phyloP scores from a whole-genome alignment of 306 rosid genomes.

The Glycine latifolia region DNA sequence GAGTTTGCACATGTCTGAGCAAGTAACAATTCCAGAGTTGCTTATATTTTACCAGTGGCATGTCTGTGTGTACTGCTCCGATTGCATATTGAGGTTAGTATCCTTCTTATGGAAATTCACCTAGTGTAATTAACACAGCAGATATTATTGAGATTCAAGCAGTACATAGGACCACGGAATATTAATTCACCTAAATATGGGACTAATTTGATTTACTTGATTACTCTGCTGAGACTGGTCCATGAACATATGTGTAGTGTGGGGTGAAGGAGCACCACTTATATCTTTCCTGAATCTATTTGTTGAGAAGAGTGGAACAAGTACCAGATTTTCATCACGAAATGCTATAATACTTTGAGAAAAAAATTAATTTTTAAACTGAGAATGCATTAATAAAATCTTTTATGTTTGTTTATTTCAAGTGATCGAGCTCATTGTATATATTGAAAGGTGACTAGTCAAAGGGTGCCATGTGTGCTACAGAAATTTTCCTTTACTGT shows the following conservation, averaged over 20 bases:
- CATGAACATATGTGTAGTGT: slow-evolving; percentile 21
- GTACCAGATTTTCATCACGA: slow-evolving; percentile 19
- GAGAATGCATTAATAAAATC: background rate
- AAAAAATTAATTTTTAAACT: background rate
- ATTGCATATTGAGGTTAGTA: background rate
- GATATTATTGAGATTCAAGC: slow-evolving; percentile 2
- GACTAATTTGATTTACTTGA: slow-evolving; percentile 36
- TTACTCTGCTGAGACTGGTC: slow-evolving; percentile 37
- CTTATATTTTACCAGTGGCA: background rate
- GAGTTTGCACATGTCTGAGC: slow-evolving; percentile 25
- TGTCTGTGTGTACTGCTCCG: background rate
- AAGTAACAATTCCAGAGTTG: background rate
- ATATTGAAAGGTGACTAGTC: slow-evolving; percentile 31
- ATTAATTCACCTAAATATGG: slow-evolving; percentile 12
- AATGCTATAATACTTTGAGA: background rate
- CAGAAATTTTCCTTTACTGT: background rate
- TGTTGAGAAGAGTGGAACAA: background rate
- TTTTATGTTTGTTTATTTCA: background rate
- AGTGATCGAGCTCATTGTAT: background rate
- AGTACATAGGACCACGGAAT: slow-evolving; percentile 36
- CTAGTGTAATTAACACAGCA: background rate
- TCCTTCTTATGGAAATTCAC: background rate
- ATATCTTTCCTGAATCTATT: slow-evolving; percentile 23
- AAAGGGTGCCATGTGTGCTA: slow-evolving; percentile 31
- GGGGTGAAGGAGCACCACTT: background rate